Evolutionary conservation across 768 basidiomycete species (phyloP).

Genomic region (Russula abietina): DNA sequence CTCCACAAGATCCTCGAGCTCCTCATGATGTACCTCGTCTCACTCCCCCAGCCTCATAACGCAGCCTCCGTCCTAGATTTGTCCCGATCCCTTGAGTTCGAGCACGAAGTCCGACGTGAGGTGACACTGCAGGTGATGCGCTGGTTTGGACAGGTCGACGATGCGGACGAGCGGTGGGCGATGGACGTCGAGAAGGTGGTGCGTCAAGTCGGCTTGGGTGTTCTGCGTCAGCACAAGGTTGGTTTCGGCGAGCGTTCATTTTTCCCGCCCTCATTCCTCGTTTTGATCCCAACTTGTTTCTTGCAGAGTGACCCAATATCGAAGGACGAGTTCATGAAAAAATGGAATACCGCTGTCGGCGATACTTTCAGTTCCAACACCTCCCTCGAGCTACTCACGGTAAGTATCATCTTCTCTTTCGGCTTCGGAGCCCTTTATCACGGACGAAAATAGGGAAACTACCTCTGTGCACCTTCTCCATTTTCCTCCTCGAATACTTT

Average conservation of each 20-base stretch:
- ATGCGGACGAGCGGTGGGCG: constrained; percentile 46
- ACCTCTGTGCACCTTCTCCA: constrained; percentile 43
- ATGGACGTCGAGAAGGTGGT: constrained; percentile 60
- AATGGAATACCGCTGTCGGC: constrained; percentile 72
- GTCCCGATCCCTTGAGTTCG: constrained; percentile 62
- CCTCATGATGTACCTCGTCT: no score
- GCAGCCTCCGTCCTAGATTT: no score
- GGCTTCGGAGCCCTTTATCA: neutral
- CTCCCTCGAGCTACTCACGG: constrained; percentile 59
- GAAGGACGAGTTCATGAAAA: constrained; percentile 49
- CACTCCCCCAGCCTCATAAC: no score
- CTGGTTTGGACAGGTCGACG: constrained; percentile 46
- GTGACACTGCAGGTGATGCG: constrained; percentile 64
- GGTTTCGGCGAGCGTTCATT: neutral
- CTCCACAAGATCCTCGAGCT: no score
- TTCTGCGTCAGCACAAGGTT: constrained; percentile 62
- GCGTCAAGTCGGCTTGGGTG: constrained; percentile 60
- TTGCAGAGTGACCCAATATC: constrained; percentile 35
- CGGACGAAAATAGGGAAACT: constrained; percentile 59
- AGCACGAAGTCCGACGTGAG: constrained; percentile 62
- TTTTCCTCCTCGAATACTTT: constrained; percentile 30
- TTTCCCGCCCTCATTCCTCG: neutral
- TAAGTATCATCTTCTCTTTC: constrained; percentile 33
- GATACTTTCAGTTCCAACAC: constrained; percentile 65
- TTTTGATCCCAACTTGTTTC: neutral